Evolutionary conservation across 176 grass and related monocot genomes (phyloP), one percentile per base, ranked within the genome.

Genomic region (Ananas comosus): DNA sequence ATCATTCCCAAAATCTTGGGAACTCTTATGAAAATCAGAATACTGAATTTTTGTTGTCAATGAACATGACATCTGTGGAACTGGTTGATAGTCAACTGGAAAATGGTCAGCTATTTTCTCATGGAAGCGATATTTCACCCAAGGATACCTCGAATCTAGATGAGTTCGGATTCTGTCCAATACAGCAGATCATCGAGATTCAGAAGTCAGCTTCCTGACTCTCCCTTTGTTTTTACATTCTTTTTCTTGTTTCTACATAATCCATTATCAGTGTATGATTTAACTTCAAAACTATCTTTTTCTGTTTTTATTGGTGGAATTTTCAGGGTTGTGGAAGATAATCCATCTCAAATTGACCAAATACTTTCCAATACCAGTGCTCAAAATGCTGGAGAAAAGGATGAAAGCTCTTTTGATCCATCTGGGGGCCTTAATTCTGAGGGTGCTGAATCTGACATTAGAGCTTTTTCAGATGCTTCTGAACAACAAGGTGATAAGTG

Each of bases 401-500:
- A 61, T 10, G 56, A 61, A 10, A 21, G 56, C 56, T 61, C 0
- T 22, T 61, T 19, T 61, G 56, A 61, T 57, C 3, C 13, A 16
- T 57, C 53, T 57, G n/a, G n/a, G 53, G 53, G 33, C 33, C 33
- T 42, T 6, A 42, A 16, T 64, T 64, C 57, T 25, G 71, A 25
- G 8, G 47, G 61, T 10, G 22, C 17, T 53, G 24, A 19, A 29
- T 18, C 33, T 18, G 49, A 76, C 47, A n/a, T 42, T 23, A 51
- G 51, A 14, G 13, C 14, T 48, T 54, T 51, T 56, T 12, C n/a
- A 70, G 64, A 74, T 68, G 49, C 72, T 76, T 76, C 65, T 76
- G 68, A 72, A 83, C 70, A 72, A 58, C 49, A 63, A 67, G 67
- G 70, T 22, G 58, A 2, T n/a, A 70, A 74, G 10, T 69, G 53